phyloP scores from a whole-genome alignment of 108 stramenopile genomes.

The Cyclostephanos invisitatus region DNA sequence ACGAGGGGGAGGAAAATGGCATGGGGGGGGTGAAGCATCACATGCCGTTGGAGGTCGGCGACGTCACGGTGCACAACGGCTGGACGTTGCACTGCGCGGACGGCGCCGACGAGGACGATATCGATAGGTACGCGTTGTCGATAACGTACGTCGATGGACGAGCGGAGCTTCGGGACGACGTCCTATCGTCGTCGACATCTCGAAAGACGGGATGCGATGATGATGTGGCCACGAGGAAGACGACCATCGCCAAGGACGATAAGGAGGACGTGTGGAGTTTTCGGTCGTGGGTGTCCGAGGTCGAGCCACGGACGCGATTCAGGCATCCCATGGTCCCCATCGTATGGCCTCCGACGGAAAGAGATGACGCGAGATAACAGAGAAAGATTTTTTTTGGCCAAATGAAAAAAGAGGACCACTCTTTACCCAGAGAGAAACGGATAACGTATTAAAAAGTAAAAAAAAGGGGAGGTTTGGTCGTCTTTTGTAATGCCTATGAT shows the following conservation, averaged over 20 bases:
- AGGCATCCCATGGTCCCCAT: slow-evolving; percentile 73
- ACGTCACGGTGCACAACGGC: slow-evolving; percentile 81
- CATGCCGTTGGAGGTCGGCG: slow-evolving; percentile 77
- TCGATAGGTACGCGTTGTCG: slow-evolving; percentile 76
- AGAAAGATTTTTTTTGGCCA: not conserved
- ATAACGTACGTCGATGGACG: slow-evolving; percentile 78
- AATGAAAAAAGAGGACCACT: not conserved
- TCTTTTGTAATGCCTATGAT: not conserved
- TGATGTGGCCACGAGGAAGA: not conserved
- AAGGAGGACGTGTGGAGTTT: slow-evolving; percentile 84
- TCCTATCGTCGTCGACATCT: slow-evolving; percentile 9
- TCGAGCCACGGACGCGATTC: slow-evolving; percentile 54
- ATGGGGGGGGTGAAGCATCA: slow-evolving; percentile 50
- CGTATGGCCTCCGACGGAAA: slow-evolving; percentile 60
- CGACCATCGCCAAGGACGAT: slow-evolving; percentile 50
- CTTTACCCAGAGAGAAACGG: no score
- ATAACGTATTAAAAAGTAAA: not conserved
- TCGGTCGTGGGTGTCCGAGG: slow-evolving; percentile 63
- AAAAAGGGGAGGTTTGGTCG: no score
- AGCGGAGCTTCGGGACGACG: slow-evolving; percentile 74
- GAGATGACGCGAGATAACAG: slow-evolving; percentile 2
- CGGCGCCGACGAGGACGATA: slow-evolving; percentile 32
- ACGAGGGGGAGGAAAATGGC: slow-evolving; percentile 12
- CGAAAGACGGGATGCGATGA: not conserved
- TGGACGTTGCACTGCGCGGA: slow-evolving; percentile 88